Base-by-base conservation (phyloP, 2,329 filamentous ascomycete genomes). In the Aspergillus sp. region DNA sequence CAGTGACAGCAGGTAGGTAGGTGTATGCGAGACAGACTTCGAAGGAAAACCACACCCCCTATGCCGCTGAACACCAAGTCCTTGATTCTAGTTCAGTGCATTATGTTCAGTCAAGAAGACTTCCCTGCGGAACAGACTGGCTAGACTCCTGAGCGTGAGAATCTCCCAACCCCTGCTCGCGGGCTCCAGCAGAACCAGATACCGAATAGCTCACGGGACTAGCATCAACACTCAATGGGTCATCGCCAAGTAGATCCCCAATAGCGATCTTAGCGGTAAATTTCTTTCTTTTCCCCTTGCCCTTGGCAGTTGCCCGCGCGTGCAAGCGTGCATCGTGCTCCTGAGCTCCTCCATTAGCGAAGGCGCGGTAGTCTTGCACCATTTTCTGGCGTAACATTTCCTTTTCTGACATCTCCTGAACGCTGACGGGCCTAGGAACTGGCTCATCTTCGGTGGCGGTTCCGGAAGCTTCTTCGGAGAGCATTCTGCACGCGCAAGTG, bases 331-430 rank as follows among this genome's bases (percentile, higher is more conserved):
- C 55, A 46, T 66, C 64, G 28, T 58, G 55, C 35, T 60, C 49
- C 38, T 58, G 59, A n/a, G 49, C 52, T 6, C 59, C 63, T 6
- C 61, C 62, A 12, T 59, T 59, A 2, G 60, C 63, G 50, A 59
- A 65, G 1, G 56, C 54, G 9, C 58, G 55, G 42, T 64, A 66
- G 8, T 45, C 44, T 33, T 43, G 35, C 39, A 56, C 44, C 8
- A 48, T 44, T 27, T 39, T 34, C 30, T 33, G 44, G n/a, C 45
- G 44, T 7, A 42, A 27, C 28, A 27, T 40, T 26, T 47, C 40
- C 3, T 51, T 29, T 19, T 44, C 45, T 19, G 41, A 32, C 27
- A 34, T 2, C 7, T 47, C 19, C 4, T 9, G 6, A 4, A 8
- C 7, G 36, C 26, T 19, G 5, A 39, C 26, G 1, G 36, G 26